These are phyloP conservation scores for Caryopteris hybrid DNA, from an alignment of 305 asterid species.

Conservation along the genomic window DNA sequence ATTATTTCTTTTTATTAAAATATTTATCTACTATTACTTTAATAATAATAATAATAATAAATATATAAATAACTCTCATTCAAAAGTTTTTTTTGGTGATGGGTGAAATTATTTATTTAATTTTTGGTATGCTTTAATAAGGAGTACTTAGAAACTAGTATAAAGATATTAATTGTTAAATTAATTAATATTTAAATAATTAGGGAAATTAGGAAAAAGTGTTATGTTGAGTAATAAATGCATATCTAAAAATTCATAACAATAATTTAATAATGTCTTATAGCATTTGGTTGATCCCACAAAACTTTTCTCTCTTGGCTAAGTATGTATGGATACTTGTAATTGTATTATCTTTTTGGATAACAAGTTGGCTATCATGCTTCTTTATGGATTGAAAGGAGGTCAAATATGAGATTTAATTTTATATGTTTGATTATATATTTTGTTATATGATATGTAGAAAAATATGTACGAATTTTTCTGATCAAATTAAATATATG, in stretches of 20 bases:
- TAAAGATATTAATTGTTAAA: no score
- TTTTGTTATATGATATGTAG: no score
- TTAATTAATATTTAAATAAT: no score
- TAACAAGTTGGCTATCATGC: constrained; percentile 8
- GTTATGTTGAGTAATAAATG: neutral
- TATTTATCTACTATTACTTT: neutral
- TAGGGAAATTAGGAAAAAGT: neutral
- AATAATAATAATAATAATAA: no score
- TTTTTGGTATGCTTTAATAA: no score
- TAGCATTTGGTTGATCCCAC: constrained; percentile 24
- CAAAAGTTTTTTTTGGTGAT: neutral
- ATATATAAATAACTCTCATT: neutral
- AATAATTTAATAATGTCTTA: constrained; percentile 20
- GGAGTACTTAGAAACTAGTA: no score
- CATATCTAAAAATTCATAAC: neutral
- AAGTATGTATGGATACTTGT: constrained; percentile 10
- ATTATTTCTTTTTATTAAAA: neutral
- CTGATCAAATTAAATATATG: no score
- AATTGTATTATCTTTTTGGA: constrained; percentile 1
- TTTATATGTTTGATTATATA: no score
- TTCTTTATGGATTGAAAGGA: neutral
- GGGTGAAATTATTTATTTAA: no score
- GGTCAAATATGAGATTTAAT: neutral
- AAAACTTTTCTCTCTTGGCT: constrained; percentile 17
- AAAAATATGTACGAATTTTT: no score